These are phyloP conservation scores for Eucalyptus cloeziana DNA, from an alignment of 345 rosid species.

Conservation along the genomic window DNA sequence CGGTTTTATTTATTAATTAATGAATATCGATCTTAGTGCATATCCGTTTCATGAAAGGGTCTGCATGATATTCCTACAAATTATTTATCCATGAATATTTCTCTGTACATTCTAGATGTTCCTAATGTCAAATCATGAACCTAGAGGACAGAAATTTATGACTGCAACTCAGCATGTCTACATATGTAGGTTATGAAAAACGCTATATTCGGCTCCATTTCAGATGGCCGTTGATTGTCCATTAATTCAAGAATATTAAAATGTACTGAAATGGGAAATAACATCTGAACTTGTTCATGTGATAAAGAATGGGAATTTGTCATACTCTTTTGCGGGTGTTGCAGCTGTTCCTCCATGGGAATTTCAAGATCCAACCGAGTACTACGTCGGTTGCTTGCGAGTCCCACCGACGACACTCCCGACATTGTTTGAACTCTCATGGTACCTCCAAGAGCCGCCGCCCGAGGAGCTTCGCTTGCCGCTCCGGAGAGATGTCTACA, in stretches of 20 bases:
- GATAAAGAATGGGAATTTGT: not conserved
- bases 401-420: conserved; percentile 56
- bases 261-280: not conserved
- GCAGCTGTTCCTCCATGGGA: conserved; percentile 60
- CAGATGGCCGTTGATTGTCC: not conserved
- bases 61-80: not conserved
- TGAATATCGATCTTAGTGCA: not conserved
- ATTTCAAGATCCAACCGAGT: conserved; percentile 82
- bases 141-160: not conserved
- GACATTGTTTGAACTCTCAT: conserved; percentile 60
- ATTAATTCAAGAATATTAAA: not conserved
- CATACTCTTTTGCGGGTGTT: not conserved
- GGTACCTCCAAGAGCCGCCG: conserved; percentile 86
- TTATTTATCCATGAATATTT: not conserved
- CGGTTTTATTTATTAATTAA: not conserved
- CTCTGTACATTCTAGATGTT: not conserved
- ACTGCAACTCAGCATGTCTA: not conserved
- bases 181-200: not conserved
- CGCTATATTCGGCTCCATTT: not conserved
- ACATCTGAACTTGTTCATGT: not conserved
- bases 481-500: conserved; percentile 62
- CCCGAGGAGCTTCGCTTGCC: conserved; percentile 81
- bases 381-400: conserved; percentile 54
- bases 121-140: not conserved
- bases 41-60: not conserved